Base-by-base conservation (phyloP, 2,329 filamentous ascomycete species). In the Dissoconium aciculare region DNA sequence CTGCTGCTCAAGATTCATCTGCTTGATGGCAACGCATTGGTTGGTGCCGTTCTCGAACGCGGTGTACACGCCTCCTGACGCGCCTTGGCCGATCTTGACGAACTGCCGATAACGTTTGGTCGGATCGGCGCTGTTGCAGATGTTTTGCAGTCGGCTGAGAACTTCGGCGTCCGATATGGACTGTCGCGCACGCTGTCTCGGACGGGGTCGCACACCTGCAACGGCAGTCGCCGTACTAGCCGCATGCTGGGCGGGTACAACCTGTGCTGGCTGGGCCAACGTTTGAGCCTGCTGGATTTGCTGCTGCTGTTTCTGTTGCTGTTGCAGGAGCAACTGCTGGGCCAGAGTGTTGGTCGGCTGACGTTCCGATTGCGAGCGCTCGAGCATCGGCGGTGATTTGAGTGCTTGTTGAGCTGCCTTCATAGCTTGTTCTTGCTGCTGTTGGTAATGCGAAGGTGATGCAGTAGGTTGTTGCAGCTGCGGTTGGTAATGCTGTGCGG, bases 1-100 rank as follows among this genome's bases (percentile, higher is more conserved):
- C 50, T 98, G 89, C 58, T 95, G 80, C 56, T 95, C 89, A 33
- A 98, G 63, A 44, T 95, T 95, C 89, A 98, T 98, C 63, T 98
- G 89, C 63, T 98, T 98, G 59, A 98, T 95, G 25, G 89, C 89
- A 21, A 98, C 89, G 44, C 91, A 74, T 39, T 78, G 74, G 57
- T 92, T 92, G 23, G 74, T 79, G 33, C 73, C 77, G 41, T 74
- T 68, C 55, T 94, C 82, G 52, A 87, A 82, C 3, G 87, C 89
- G 0, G 83, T 93, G 51, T 75, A 98, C 1, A 98, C 89, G 38
- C 89, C 89, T 44, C 89, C 89, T 5, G 87, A 95, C 21, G 89
- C 89, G 55, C 89, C 89, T 57, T 98, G 89, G 1, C 89, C 89
- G 52, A 98, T 95, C 62, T 95, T 95, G 52, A 74, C 85, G 45